These are phyloP conservation scores for Fraxinus dipetala DNA, from an alignment of 305 asterid genomes.

Conservation along the genomic window DNA sequence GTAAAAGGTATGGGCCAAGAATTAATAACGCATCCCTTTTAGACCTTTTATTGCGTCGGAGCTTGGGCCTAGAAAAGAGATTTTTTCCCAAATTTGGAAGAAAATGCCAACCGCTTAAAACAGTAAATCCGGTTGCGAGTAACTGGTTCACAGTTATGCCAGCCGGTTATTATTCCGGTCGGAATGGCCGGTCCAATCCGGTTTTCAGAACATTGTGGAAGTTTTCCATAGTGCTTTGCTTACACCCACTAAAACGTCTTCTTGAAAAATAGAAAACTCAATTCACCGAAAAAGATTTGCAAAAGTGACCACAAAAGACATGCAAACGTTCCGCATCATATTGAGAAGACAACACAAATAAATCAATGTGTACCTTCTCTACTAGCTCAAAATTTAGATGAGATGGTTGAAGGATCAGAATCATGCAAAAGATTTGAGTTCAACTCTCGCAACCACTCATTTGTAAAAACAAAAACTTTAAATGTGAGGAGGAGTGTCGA, in stretches of 20 bases:
- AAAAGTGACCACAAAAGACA: not conserved
- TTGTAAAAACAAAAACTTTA: not conserved
- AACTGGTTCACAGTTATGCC: not conserved
- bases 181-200: not conserved
- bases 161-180: not conserved
- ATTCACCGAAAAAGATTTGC: not conserved
- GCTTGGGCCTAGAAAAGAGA: too few relatives aligned
- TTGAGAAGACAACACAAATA: not conserved
- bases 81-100: too few relatives aligned
- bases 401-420: not conserved
- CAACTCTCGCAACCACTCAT: not conserved
- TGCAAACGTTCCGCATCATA: not conserved
- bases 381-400: not conserved
- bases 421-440: not conserved
- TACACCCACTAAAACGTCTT: not conserved
- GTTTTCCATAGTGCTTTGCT: slow-evolving; percentile 1
- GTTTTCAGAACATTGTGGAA: not conserved
- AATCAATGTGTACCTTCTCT: not conserved
- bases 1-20: not conserved
- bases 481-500: not conserved
- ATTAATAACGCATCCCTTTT: not conserved
- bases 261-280: not conserved
- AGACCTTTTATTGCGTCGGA: not conserved
- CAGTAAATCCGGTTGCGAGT: not conserved
- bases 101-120: too few relatives aligned